Conservation (phyloP, 805 yeast species). For the Myxozyma vanderwaltii region DNA sequence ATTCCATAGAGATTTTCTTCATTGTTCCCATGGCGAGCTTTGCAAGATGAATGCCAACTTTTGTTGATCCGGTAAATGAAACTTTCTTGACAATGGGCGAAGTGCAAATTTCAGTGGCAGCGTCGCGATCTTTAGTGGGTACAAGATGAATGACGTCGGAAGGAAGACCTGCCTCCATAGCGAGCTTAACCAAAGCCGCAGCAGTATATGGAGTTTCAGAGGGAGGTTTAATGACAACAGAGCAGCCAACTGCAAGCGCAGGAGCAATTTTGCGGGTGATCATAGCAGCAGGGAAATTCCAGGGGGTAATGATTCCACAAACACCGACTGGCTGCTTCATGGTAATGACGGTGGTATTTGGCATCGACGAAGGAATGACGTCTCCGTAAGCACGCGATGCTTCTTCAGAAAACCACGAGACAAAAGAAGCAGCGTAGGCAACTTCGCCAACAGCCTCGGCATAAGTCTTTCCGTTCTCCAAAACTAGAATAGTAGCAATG, state of each 20-base stretch:
- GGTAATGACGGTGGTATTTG: constrained; percentile 53
- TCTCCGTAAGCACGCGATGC: constrained; percentile 74
- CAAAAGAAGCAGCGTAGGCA: constrained; percentile 68
- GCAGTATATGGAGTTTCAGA: constrained; percentile 75
- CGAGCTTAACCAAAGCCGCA: constrained; percentile 62
- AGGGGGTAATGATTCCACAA: constrained; percentile 76
- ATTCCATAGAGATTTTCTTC: constrained; percentile 71
- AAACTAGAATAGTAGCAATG: constrained; percentile 62
- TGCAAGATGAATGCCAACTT: constrained; percentile 68
- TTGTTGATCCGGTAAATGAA: constrained; percentile 79
- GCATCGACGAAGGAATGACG: constrained; percentile 47
- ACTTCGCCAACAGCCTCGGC: constrained; percentile 74
- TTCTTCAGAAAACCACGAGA: constrained; percentile 87
- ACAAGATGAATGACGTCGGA: constrained; percentile 66
- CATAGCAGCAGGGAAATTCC: constrained; percentile 78
- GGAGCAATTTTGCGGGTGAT: constrained; percentile 56
- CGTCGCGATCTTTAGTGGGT: constrained; percentile 45
- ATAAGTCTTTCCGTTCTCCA: constrained; percentile 77
- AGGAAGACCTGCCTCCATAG: constrained; percentile 70
- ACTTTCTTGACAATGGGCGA: constrained; percentile 60
- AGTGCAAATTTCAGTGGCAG: constrained; percentile 61
- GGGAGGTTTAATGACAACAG: constrained; percentile 76
- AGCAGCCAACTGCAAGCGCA: constrained; percentile 75
- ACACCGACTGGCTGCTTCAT: constrained; percentile 77
- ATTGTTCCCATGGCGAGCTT: constrained; percentile 60